Base-by-base conservation (phyloP, 2,329 filamentous ascomycete genomes). In the Myriosclerotinia duriaeana region DNA sequence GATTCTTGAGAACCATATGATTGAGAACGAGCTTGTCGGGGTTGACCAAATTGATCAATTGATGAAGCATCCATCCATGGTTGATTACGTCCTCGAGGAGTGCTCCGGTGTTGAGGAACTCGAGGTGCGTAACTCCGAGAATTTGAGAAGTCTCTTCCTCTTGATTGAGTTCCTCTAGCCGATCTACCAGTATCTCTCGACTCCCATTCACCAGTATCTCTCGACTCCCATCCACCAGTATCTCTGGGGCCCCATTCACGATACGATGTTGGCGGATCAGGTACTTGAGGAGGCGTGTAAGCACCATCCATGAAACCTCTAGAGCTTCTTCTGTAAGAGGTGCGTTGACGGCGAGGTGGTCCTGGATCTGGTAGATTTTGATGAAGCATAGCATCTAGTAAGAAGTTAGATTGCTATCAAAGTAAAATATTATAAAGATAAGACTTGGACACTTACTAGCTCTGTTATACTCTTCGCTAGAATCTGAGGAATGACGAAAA, bases 41-140 rank as follows among this genome's bases (percentile, higher is more conserved):
- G 3, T 50, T 38, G 44, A 5, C 34, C n/a, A 22, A 36, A 34
- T 14, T 40, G 44, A 61, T 61, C 44, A 38, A 61, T 50, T 36
- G 46, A 38, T 5, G 58, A 61, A 50, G 58, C 58, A 8, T 61
- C 14, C 58, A 12, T 26, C 58, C 58, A 61, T 50, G 44, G 30
- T 48, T 61, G 44, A 14, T 17, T 36, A 7, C 38, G 17, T 15
- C 48, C 48, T 38, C 34, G 58, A 61, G 58, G 14, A 20, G 58
- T 61, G 58, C 58, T 50, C 14, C 38, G 58, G n/a, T 61, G 58
- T 50, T 61, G 58, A 26, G 58, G 58, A 26, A 61, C 34, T 61
- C 15, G 46, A 61, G 44, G 14, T 26, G 26, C 15, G 9, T 50
- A 36, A 3, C 44, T 61, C 34, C 50, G 58, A 50, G 30, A 38